Conservation (phyloP, 179 eudicot genomes). For the Monotropa hypopitys region DNA sequence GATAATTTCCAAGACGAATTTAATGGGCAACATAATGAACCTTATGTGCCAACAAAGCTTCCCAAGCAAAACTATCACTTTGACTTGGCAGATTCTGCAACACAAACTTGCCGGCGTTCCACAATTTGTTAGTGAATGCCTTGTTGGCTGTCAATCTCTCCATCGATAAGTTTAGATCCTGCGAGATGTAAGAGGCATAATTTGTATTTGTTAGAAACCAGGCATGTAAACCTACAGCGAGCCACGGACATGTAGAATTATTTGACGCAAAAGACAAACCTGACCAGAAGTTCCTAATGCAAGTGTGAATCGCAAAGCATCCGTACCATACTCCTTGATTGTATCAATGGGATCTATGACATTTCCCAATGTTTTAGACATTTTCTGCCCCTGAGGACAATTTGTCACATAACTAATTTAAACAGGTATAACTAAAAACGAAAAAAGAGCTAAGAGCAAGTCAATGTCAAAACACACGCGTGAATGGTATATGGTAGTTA, state of each 20-base stretch:
- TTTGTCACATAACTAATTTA: background rate
- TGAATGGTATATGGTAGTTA: background rate
- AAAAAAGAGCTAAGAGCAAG: background rate
- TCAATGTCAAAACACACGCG: background rate
- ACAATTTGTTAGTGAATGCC: slow-evolving; percentile 93
- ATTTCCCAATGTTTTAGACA: slow-evolving; percentile 95
- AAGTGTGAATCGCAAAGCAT: slow-evolving; percentile 85
- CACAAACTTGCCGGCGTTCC: slow-evolving; percentile 99
- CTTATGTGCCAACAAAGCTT: slow-evolving; percentile 49
- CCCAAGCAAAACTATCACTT: slow-evolving; percentile 59
- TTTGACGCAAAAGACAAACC: slow-evolving; percentile 40
- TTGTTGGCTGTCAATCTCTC: slow-evolving; percentile 90
- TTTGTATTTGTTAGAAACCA: background rate
- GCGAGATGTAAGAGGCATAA: slow-evolving; percentile 11
- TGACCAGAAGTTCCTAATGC: slow-evolving; percentile 95
- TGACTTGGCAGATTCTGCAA: slow-evolving; percentile 74
- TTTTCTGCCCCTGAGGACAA: slow-evolving; percentile 73
- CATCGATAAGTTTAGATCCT: slow-evolving; percentile 89
- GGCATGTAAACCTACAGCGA: background rate
- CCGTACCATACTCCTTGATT: slow-evolving; percentile 78
- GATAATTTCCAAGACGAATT: background rate
- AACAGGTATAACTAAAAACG: background rate
- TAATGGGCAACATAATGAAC: slow-evolving; percentile 23
- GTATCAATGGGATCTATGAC: slow-evolving; percentile 91
- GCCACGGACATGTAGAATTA: background rate